A percentile compares a stretch with the other conserved stretches of the same genome.
Evolutionary conservation across 2,329 filamentous ascomycete species (phyloP).

Genomic region (Colletotrichum sojae): DNA sequence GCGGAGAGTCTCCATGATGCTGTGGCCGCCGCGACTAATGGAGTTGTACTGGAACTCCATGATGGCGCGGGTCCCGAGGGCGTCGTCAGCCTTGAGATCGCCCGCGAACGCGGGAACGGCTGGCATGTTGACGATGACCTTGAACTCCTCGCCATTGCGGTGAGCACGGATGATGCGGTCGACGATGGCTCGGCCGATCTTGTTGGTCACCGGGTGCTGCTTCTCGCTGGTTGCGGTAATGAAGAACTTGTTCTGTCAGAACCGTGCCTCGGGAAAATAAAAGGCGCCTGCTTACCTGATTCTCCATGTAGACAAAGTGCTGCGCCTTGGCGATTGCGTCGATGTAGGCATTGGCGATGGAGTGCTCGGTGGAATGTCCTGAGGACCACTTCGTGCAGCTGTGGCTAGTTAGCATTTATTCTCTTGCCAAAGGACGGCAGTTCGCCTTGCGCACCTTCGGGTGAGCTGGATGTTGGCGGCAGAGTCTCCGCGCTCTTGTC

Average conservation of each 20-base stretch:
- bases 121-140: constrained; percentile 83
- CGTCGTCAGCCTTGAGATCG: constrained; percentile 79
- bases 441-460: constrained; percentile 56
- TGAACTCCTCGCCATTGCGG: constrained; percentile 75
- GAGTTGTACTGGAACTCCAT: constrained; percentile 91
- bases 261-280: background rate
- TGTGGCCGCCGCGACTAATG: constrained; percentile 82
- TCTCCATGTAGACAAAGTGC: constrained; percentile 86
- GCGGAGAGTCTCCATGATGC: constrained; percentile 80
- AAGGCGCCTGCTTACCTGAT: constrained; percentile 62
- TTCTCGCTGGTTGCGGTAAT: constrained; percentile 83
- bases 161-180: constrained; percentile 82
- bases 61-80: constrained; percentile 84
- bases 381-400: constrained; percentile 67
- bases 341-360: constrained; percentile 88
- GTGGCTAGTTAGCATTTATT: constrained; percentile 21
- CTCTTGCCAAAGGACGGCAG: background rate
- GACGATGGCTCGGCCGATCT: constrained; percentile 84
- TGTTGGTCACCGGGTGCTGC: constrained; percentile 81
- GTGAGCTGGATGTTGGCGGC: constrained; percentile 64
- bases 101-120: constrained; percentile 87
- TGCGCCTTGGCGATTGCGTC: constrained; percentile 77
- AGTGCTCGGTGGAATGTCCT: constrained; percentile 74
- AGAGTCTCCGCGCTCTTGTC: constrained; percentile 43
- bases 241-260: constrained; percentile 73